These are phyloP conservation scores for Grosmannia penicillata DNA, from an alignment of 2,329 filamentous ascomycete species.

Conservation along the genomic window DNA sequence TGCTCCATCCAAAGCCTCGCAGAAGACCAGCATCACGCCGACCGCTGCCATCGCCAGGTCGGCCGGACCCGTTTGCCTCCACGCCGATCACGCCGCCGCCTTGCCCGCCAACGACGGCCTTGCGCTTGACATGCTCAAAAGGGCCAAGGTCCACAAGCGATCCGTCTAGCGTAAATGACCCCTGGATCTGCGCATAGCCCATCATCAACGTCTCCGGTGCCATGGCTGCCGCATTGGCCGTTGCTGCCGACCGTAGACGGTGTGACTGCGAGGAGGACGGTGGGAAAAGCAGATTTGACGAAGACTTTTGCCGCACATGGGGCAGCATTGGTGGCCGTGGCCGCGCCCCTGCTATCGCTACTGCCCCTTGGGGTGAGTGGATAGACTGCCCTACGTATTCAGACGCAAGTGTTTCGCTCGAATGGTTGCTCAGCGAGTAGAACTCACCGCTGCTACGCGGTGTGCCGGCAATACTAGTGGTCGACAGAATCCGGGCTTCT, in stretches of 20 bases:
- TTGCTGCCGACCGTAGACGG: conserved; percentile 7
- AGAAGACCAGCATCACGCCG: conserved; percentile 70
- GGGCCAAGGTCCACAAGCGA: conserved; percentile 78
- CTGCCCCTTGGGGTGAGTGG: too few relatives aligned
- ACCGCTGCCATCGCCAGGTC: neutral
- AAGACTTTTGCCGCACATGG: conserved; percentile 30
- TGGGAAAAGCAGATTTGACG: conserved; percentile 5
- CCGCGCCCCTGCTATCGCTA: conserved; percentile 17
- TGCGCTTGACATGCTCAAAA: conserved; percentile 92
- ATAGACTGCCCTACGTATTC: conserved; percentile 67
- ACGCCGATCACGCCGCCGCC: conserved; percentile 76
- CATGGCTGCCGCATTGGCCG: conserved; percentile 1
- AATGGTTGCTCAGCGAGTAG: conserved; percentile 89
- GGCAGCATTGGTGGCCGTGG: conserved; percentile 23
- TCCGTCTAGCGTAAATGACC: conserved; percentile 81
- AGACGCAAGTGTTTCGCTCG: conserved; percentile 80
- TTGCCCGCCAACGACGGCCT: conserved; percentile 77
- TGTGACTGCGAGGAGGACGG: conserved; percentile 1
- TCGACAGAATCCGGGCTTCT: conserved; percentile 53
- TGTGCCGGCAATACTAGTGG: conserved; percentile 62
- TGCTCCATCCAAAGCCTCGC: conserved; percentile 72
- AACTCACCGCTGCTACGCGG: conserved; percentile 89
- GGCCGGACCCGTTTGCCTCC: conserved; percentile 30
- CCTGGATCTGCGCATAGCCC: conserved; percentile 90
- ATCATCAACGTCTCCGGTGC: conserved; percentile 80